Evolutionary conservation across 164 flowering plant genomes (phyloP).

Genomic region (Chloranthus sessilifolius): DNA sequence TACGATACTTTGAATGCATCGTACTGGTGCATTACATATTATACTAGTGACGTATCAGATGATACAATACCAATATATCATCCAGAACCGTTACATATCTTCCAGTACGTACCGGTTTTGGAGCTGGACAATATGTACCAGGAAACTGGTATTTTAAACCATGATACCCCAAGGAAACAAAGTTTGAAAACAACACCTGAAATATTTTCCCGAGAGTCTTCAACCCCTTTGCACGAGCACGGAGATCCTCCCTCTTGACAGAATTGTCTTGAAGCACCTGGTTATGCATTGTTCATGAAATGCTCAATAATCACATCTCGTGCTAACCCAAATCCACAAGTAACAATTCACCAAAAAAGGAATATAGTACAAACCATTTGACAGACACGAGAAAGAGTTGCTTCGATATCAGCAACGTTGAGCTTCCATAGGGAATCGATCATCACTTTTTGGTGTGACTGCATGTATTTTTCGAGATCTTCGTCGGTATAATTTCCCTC

Average conservation of each 20-base stretch:
- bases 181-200: slow-evolving; percentile 43
- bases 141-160: too few relatives aligned
- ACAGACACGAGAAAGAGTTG: slow-evolving; percentile 93
- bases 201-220: slow-evolving; percentile 89
- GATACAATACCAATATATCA: too few relatives aligned
- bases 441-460: slow-evolving; percentile 81
- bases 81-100: too few relatives aligned
- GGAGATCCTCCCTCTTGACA: slow-evolving; percentile 83
- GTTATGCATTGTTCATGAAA: slow-evolving; percentile 7
- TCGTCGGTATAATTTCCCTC: slow-evolving; percentile 93
- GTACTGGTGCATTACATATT: too few relatives aligned
- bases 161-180: too few relatives aligned
- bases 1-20: too few relatives aligned
- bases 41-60: too few relatives aligned
- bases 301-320: not conserved
- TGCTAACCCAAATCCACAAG: not conserved
- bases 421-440: slow-evolving; percentile 97
- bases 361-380: slow-evolving; percentile 61
- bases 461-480: slow-evolving; percentile 85
- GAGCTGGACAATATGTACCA: too few relatives aligned
- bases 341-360: slow-evolving; percentile 3
- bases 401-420: slow-evolving; percentile 97
- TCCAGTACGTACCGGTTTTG: too few relatives aligned
- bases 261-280: slow-evolving; percentile 90
- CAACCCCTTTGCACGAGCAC: slow-evolving; percentile 86